Evolutionary conservation across 2,329 filamentous ascomycete genomes (phyloP), one percentile per base, ranked within the genome.

Genomic region (Diaporthe capsici): DNA sequence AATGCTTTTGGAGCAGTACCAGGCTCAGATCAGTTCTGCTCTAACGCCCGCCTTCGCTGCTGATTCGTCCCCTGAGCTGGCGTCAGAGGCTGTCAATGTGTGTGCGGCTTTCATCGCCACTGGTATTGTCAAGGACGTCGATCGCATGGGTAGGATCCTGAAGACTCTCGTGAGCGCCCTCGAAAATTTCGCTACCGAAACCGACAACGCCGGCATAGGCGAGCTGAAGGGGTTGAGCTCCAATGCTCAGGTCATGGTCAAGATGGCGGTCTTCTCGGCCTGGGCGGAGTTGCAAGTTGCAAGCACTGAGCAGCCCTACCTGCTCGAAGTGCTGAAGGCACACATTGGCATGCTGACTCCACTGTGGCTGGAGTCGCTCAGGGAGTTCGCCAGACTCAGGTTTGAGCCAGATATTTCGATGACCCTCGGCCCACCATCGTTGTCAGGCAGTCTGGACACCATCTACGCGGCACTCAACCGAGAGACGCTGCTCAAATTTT

Each of bases 351-450:
- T 92, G 67, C 88, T 99, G 60, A 98, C 97, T 2, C 97, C 97
- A 1, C 87, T 99, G 2, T 99, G 97, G 97, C 89, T 99, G 17
- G 94, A 96, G 74, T 98, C 96, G 0, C 87, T 99, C 10, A 92
- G 96, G 77, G 97, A 99, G 81, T 99, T 98, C 86, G 96, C 97
- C 10, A 92, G 95, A 4, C 86, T 99, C 76, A 90, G 76, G 61
- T 99, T 99, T 82, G 97, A 99, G 87, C 97, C 97, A 0, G 97
- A 99, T 80, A 98, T 98, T 70, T 98, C 96, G 1, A 96, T 95
- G 84, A 97, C 94, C 8, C 87, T 97, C 68, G 95, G 95, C 0
- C 94, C 95, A 5, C 93, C 94, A 0, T 94, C 94, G 4, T 87
- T 95, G 55, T 95, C 95, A 42, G 94, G 95, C 37, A 96, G 96